These are phyloP conservation scores for Cornus kousa DNA, from an alignment of 148 eudicot genomes.

Conservation along the genomic window DNA sequence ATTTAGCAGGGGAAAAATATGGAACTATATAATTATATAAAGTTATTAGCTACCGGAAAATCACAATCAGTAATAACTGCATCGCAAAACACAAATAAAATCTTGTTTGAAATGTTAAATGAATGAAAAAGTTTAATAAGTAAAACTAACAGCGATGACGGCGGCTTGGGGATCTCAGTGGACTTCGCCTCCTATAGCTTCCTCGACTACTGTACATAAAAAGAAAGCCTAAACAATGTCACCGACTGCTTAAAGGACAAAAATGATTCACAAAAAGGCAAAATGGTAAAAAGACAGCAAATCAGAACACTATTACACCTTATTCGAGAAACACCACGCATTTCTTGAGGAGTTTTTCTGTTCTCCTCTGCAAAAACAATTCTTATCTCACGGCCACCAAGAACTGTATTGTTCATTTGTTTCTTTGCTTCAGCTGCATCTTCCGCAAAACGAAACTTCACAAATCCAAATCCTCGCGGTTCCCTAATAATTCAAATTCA, in stretches of 20 bases:
- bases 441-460: constrained; percentile 78
- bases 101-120: neutral
- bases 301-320: constrained; percentile 36
- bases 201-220: constrained; percentile 44
- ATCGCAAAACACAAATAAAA: constrained; percentile 2
- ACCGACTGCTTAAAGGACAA: neutral
- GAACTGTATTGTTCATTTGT: constrained; percentile 47
- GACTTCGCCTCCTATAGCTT: constrained; percentile 55
- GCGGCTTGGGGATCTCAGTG: constrained; percentile 56
- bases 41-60: neutral
- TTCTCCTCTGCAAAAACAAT: constrained; percentile 91
- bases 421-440: constrained; percentile 88
- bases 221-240: constrained; percentile 4
- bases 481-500: constrained; percentile 42
- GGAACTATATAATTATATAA: neutral
- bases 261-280: neutral
- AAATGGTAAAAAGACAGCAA: constrained; percentile 1
- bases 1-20: constrained; percentile 1
- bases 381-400: constrained; percentile 86
- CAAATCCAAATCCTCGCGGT: constrained; percentile 92
- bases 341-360: constrained; percentile 82
- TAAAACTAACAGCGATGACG: constrained; percentile 58
- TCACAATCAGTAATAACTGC: neutral
- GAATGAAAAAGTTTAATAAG: constrained; percentile 2
- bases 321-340: constrained; percentile 48